Evolutionary conservation across 2,329 filamentous ascomycete species (phyloP).

Genomic region (Botryotinia convoluta): DNA sequence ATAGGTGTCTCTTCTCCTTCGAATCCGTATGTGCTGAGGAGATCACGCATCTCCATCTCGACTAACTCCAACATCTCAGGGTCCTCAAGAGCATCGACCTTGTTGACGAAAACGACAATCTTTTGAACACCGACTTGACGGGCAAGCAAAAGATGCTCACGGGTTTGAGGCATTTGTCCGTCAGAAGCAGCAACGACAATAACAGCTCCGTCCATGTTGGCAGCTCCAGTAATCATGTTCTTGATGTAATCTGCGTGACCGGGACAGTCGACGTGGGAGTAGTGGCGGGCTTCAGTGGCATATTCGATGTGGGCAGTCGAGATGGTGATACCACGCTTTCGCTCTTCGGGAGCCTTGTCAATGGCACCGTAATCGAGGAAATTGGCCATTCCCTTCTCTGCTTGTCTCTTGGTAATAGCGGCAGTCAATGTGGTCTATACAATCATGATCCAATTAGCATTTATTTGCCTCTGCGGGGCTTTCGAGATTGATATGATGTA

Average conservation of each 20-base stretch:
- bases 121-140: constrained; percentile 97
- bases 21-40: constrained; percentile 88
- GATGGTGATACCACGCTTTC: constrained; percentile 99
- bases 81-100: constrained; percentile 95
- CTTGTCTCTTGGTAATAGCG: constrained; percentile 97
- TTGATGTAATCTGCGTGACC: constrained; percentile 99
- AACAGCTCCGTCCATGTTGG: constrained; percentile 98
- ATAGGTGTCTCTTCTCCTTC: constrained; percentile 98
- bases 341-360: constrained; percentile 98
- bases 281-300: constrained; percentile 88
- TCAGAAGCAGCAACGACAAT: constrained; percentile 98
- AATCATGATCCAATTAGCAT: constrained; percentile 10
- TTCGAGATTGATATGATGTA: constrained; percentile 42
- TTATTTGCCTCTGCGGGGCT: neutral
- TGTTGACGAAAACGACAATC: constrained; percentile 99
- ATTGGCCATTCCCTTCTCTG: constrained; percentile 87
- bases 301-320: constrained; percentile 99
- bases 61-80: constrained; percentile 99
- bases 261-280: constrained; percentile 99
- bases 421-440: constrained; percentile 91
- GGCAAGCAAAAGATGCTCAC: constrained; percentile 95
- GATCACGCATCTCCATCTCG: constrained; percentile 99
- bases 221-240: constrained; percentile 99
- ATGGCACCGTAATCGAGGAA: constrained; percentile 98
- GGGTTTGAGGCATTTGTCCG: constrained; percentile 99